These are phyloP conservation scores for Metrosideros polymorpha DNA, from an alignment of 441 rosid species.

Conservation along the genomic window DNA sequence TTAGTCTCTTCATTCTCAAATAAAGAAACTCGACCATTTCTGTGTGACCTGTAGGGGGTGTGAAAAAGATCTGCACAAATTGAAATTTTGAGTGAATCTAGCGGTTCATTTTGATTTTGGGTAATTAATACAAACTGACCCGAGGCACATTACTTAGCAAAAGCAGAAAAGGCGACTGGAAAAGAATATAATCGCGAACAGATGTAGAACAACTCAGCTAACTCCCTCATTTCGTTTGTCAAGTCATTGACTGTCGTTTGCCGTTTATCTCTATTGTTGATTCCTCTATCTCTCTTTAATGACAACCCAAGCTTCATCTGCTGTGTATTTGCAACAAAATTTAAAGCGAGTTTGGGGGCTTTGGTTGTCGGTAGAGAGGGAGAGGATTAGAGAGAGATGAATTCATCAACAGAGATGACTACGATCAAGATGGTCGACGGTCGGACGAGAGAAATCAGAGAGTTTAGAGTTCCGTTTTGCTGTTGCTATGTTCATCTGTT, in stretches of 20 bases:
- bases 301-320: too few relatives aligned
- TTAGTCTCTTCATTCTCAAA: not conserved
- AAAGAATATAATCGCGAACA: not conserved
- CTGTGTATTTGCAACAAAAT: not conserved
- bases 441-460: not conserved
- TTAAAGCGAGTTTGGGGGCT: too few relatives aligned
- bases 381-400: too few relatives aligned
- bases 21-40: not conserved
- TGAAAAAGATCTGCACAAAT: not conserved
- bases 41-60: not conserved
- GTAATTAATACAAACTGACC: not conserved
- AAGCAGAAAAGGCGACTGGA: not conserved
- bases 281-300: too few relatives aligned
- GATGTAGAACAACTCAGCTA: accelerated
- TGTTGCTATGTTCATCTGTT: not conserved
- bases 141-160: not conserved
- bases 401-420: too few relatives aligned
- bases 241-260: not conserved
- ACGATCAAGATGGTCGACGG: too few relatives aligned
- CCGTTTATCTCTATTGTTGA: too few relatives aligned
- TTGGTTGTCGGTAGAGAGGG: too few relatives aligned
- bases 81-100: not conserved
- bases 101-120: not conserved
- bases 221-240: not conserved
- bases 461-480: not conserved